These are phyloP conservation scores for Digitaria exilis DNA, from an alignment of 202 grass and related monocot species.

Conservation along the genomic window DNA sequence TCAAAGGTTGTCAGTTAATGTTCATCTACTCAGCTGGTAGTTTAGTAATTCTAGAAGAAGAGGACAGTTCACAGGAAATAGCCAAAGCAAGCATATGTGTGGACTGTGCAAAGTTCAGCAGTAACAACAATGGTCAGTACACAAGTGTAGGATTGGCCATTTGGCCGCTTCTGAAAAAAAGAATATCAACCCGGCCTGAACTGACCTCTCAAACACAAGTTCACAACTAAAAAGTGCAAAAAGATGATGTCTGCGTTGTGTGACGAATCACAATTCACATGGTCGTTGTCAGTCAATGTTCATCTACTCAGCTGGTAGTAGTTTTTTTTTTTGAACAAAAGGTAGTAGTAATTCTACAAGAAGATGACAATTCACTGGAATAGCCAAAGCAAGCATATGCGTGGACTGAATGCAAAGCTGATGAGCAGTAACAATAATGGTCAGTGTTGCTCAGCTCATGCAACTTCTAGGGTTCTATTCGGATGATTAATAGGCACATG, in stretches of 20 bases:
- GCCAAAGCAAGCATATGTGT: background rate
- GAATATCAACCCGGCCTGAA: too few species aligned
- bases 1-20: background rate
- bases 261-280: background rate
- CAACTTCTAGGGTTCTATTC: background rate
- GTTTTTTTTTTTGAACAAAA: too few species aligned
- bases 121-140: background rate
- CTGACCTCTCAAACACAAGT: background rate
- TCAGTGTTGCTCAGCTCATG: background rate
- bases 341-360: background rate
- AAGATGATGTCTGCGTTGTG: background rate
- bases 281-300: background rate
- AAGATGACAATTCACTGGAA: background rate
- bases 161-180: too few species aligned
- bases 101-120: background rate
- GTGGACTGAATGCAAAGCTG: too few species aligned
- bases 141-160: background rate
- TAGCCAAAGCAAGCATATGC: background rate
- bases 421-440: background rate
- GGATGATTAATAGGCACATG: background rate
- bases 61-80: background rate
- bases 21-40: background rate
- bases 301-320: background rate
- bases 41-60: background rate
- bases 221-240: background rate